Base-by-base conservation (phyloP, 495 filamentous ascomycete genomes). In the Penicillium argentinense region DNA sequence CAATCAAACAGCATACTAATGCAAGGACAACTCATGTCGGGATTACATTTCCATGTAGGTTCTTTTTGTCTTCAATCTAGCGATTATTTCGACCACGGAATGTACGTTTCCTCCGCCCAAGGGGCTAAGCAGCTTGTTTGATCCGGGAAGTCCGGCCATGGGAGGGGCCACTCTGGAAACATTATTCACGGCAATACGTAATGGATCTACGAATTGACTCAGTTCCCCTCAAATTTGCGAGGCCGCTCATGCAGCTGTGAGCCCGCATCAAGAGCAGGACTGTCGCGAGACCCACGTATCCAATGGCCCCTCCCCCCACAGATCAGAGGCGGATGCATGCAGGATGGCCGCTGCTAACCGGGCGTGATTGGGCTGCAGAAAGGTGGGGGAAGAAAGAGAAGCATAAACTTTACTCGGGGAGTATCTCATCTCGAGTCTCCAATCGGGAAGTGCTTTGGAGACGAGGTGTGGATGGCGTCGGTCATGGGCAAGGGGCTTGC, bases 361-460 rank as follows among this genome's bases (percentile, higher is more conserved):
- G 24, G 8, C 9, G 21, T 39, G 47, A 44, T 55, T 59, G 56
- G 44, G 23, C 16, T 21, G 7, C 22, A 30, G n/a, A n/a, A 18
- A 23, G 12, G 28, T 27, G 23, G 43, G 43, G 34, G 47, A 24
- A 22, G 37, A 19, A 14, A 34, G 47, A 47, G 30, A 51, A 60
- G 47, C 37, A 53, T 53, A 51, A 54, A 54, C 39, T 60, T 60
- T 57, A 47, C 39, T 57, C 54, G 57, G 57, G 57, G 57, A 44
- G 54, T 60, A 60, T 54, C 49, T 44, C 17, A 11, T 43, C 25
- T 42, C 26, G 19, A 32, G 24, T 29, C 33, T 23, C 34, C 26
- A 22, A 29, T 23, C 18, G 11, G 17, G 24, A 44, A 37, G 24
- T 45, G 44, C 44, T 33, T 33, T 33, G 9, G 7, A 7, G 29